Percentiles rank a stretch among this genome's conserved stretches.
Conservation (phyloP, 2,329 filamentous ascomycete species). For the Fusarium sp. region DNA sequence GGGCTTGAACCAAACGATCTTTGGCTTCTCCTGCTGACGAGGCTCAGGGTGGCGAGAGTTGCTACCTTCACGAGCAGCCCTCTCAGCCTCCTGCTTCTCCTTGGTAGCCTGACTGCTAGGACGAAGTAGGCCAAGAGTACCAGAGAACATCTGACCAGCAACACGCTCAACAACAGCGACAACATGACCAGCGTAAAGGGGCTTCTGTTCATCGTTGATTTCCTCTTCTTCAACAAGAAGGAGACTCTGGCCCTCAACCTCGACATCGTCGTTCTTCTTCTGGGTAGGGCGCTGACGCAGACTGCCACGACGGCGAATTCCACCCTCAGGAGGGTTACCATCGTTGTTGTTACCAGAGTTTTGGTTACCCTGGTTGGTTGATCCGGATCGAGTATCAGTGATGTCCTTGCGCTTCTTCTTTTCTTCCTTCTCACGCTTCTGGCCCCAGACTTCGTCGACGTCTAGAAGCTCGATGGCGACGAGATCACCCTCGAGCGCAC, state of each 20-base stretch:
- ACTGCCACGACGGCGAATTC: conserved; percentile 92
- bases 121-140: conserved; percentile 91
- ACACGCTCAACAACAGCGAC: conserved; percentile 98
- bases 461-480: conserved; percentile 97
- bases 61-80: conserved; percentile 87
- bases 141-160: conserved; percentile 98
- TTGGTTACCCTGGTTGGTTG: conserved; percentile 80
- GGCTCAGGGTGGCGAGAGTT: conserved; percentile 80
- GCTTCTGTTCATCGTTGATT: conserved; percentile 98
- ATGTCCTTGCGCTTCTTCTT: conserved; percentile 99
- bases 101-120: conserved; percentile 99
- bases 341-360: conserved; percentile 74
- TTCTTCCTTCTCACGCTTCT: conserved; percentile 99
- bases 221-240: conserved; percentile 98
- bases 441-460: conserved; percentile 97
- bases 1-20: conserved; percentile 99
- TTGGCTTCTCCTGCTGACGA: conserved; percentile 91
- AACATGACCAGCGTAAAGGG: conserved; percentile 95
- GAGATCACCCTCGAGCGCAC: conserved; percentile 94
- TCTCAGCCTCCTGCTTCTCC: conserved; percentile 98
- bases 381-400: conserved; percentile 87
- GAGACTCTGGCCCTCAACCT: conserved; percentile 97
- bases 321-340: conserved; percentile 78
- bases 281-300: conserved; percentile 96
- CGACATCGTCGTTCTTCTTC: conserved; percentile 99